Conservation (phyloP, 805 yeast genomes). For the Lachancea quebecensis region DNA sequence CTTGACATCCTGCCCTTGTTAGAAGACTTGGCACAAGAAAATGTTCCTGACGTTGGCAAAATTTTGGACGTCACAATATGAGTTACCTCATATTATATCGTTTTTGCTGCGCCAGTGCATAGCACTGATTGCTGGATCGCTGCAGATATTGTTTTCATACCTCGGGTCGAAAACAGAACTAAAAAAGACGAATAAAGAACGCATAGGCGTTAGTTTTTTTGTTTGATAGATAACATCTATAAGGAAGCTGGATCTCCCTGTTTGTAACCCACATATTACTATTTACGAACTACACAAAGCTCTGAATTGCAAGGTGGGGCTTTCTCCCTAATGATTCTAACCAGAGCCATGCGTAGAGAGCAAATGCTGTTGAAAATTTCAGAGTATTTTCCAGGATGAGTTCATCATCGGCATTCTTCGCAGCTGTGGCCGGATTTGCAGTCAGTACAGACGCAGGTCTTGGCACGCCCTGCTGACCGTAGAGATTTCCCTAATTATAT, state of each 20-base stretch:
- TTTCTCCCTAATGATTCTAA: background rate
- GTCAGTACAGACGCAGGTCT: no score
- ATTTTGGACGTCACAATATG: conserved; percentile 66
- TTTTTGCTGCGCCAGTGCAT: no score
- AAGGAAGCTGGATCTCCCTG: conserved; percentile 24
- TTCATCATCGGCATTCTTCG: no score
- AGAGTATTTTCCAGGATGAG: no score
- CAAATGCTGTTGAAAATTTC: no score
- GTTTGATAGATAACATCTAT: conserved; percentile 9
- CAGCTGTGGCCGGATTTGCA: no score
- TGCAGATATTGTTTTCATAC: no score
- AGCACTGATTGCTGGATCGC: no score
- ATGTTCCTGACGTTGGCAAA: conserved; percentile 77
- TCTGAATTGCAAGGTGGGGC: background rate
- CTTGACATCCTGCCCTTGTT: conserved; percentile 85
- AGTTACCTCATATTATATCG: background rate
- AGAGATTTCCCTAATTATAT: no score
- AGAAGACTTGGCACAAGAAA: conserved; percentile 67
- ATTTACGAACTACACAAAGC: background rate
- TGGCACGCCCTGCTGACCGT: no score
- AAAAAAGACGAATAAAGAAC: background rate
- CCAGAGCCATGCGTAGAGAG: no score
- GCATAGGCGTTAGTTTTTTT: conserved; percentile 1
- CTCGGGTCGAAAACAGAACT: background rate
- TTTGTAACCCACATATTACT: conserved; percentile 3